Evolutionary conservation across 345 rosid genomes (phyloP).

Genomic region (Citrus medica): DNA sequence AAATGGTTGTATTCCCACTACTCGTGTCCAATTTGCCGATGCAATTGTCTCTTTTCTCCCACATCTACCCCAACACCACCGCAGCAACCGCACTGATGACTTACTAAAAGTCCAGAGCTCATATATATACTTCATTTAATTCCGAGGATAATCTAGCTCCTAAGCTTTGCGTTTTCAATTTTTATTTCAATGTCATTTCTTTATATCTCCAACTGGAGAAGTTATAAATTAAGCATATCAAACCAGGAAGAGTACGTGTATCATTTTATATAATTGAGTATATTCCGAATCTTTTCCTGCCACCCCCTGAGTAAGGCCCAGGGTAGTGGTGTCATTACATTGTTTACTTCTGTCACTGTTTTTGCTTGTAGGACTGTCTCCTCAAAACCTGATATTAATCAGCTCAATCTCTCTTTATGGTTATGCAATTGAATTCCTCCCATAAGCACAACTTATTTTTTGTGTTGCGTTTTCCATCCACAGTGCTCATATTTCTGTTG

Average conservation of each 20-base stretch:
- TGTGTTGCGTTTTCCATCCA: neutral
- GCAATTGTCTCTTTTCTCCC: conserved; percentile 30
- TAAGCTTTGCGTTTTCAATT: too few species aligned
- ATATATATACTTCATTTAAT: too few species aligned
- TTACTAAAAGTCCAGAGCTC: too few species aligned
- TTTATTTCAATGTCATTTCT: too few species aligned
- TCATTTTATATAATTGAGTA: too few species aligned
- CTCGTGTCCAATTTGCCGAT: conserved; percentile 82
- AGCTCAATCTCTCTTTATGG: neutral
- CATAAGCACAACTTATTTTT: neutral
- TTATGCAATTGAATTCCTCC: neutral
- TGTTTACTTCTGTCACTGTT: neutral
- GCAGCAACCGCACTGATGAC: too few species aligned
- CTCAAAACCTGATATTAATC: neutral
- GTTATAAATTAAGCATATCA: too few species aligned
- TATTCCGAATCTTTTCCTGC: too few species aligned
- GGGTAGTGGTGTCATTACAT: neutral
- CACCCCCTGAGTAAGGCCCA: neutral
- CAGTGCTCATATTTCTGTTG: neutral
- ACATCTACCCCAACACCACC: neutral
- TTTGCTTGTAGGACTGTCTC: neutral
- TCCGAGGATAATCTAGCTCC: too few species aligned
- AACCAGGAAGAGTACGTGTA: too few species aligned
- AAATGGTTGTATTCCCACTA: conserved; percentile 58
- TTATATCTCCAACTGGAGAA: too few species aligned